phyloP scores from a whole-genome alignment of 2,329 filamentous ascomycete genomes.

The Tympanopsis confertula region DNA sequence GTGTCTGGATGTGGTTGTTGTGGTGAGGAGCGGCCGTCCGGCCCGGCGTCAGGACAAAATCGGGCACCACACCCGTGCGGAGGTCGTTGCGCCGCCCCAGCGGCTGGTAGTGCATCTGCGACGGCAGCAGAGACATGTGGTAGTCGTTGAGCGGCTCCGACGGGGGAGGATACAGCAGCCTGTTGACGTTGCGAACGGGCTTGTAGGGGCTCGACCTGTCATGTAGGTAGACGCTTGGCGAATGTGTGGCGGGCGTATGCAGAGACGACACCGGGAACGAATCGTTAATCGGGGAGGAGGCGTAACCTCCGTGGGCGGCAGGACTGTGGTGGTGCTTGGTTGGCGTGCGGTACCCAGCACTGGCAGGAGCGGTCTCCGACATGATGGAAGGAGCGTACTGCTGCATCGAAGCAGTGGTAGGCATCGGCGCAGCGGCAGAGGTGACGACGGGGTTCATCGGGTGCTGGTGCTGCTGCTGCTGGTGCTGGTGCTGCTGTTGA shows the following conservation, averaged over 20 bases:
- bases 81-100: conserved; percentile 59
- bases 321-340: conserved; percentile 36
- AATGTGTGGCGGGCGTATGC: conserved; percentile 62
- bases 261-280: conserved; percentile 42
- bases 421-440: conserved; percentile 9
- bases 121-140: conserved; percentile 48
- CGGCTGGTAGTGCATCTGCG: conserved; percentile 75
- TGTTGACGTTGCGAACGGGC: conserved; percentile 79
- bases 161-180: conserved; percentile 78
- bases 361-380: conserved; percentile 11
- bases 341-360: conserved; percentile 32
- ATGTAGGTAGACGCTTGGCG: conserved; percentile 76
- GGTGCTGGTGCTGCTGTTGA: conserved; percentile 12
- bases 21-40: neutral
- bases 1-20: neutral
- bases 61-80: conserved; percentile 60
- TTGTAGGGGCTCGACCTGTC: conserved; percentile 87
- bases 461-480: conserved; percentile 8
- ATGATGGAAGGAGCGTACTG: conserved; percentile 4
- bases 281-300: conserved; percentile 61
- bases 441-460: conserved; percentile 9
- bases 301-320: conserved; percentile 35
- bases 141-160: conserved; percentile 69
- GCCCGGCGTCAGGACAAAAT: conserved; percentile 24
- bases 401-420: conserved; percentile 9